A percentile compares a stretch with the other conserved stretches of the same genome.
Evolutionary conservation across 192 early-diverging fungal species (phyloP).

Genomic region (Chytriomyces confervae): DNA sequence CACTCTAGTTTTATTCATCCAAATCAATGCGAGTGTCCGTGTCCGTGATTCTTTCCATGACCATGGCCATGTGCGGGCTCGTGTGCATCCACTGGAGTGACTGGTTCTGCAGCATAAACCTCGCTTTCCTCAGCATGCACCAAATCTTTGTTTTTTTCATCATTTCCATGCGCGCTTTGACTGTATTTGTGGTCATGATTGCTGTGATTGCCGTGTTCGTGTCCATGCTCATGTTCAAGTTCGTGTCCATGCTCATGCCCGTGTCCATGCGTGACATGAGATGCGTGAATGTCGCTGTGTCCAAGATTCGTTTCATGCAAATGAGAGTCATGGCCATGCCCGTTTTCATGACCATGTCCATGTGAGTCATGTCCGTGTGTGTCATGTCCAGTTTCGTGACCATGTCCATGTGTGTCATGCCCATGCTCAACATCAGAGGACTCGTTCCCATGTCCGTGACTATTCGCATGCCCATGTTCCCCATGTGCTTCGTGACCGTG

Average conservation of each 20-base stretch:
- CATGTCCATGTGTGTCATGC: too few relatives aligned
- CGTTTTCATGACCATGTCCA: neutral
- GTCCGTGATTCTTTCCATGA: too few relatives aligned
- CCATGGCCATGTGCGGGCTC: too few relatives aligned
- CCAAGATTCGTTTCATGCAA: neutral
- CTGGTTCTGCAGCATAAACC: too few relatives aligned
- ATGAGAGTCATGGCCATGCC: neutral
- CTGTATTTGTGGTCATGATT: neutral
- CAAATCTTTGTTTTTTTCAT: too few relatives aligned
- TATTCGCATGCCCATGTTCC: neutral
- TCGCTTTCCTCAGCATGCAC: neutral
- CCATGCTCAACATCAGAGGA: neutral
- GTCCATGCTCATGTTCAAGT: neutral
- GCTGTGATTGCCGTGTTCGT: neutral
- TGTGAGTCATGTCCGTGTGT: neutral
- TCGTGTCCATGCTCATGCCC: neutral
- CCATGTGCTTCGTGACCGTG: neutral
- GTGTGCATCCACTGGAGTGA: too few relatives aligned
- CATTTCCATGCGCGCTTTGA: neutral
- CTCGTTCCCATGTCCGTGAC: slow-evolving; percentile 3
- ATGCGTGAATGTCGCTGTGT: too few relatives aligned
- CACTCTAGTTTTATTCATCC: too few relatives aligned
- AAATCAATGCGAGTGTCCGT: too few relatives aligned
- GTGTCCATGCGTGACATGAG: too few relatives aligned
- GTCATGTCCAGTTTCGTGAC: neutral